Evolutionary conservation across 345 rosid genomes (phyloP).

Genomic region (Citrus glauca): DNA sequence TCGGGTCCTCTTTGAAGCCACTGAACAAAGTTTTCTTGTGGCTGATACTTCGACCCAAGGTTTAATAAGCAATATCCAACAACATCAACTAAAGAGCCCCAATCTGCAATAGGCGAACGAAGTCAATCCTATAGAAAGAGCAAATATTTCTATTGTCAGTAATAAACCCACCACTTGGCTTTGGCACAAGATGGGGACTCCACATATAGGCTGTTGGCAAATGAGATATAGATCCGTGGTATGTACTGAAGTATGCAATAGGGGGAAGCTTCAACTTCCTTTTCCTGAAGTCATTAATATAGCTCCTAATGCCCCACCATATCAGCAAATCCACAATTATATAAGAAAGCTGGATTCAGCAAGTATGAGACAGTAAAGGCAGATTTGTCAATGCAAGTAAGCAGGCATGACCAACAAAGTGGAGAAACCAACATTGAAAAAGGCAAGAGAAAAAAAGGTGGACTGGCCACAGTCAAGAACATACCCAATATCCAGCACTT

Average conservation of each 20-base stretch:
- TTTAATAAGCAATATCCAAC: slow-evolving; percentile 94
- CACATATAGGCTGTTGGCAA: slow-evolving; percentile 98
- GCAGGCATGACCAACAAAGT: neutral
- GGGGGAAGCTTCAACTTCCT: slow-evolving; percentile 80
- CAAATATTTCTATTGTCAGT: neutral
- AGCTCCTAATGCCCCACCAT: slow-evolving; percentile 97
- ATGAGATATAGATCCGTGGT: slow-evolving; percentile 92
- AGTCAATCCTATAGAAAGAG: slow-evolving; percentile 11
- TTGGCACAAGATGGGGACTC: slow-evolving; percentile 97
- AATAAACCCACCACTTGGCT: slow-evolving; percentile 71
- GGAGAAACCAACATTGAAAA: neutral
- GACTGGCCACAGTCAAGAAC: slow-evolving; percentile 8
- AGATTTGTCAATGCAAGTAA: neutral
- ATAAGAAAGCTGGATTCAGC: slow-evolving; percentile 70
- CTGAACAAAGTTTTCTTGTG: slow-evolving; percentile 53
- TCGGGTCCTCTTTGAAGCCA: slow-evolving; percentile 79
- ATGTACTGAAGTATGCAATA: slow-evolving; percentile 91
- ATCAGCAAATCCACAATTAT: slow-evolving; percentile 87
- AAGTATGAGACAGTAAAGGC: neutral
- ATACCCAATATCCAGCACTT: slow-evolving; percentile 96
- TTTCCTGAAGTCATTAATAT: slow-evolving; percentile 91
- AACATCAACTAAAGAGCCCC: slow-evolving; percentile 93
- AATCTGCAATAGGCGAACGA: slow-evolving; percentile 54
- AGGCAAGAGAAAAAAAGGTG: neutral
- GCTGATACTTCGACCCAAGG: slow-evolving; percentile 79